phyloP scores from a whole-genome alignment of 2,329 filamentous ascomycete species.

The Teratosphaeria destructans region DNA sequence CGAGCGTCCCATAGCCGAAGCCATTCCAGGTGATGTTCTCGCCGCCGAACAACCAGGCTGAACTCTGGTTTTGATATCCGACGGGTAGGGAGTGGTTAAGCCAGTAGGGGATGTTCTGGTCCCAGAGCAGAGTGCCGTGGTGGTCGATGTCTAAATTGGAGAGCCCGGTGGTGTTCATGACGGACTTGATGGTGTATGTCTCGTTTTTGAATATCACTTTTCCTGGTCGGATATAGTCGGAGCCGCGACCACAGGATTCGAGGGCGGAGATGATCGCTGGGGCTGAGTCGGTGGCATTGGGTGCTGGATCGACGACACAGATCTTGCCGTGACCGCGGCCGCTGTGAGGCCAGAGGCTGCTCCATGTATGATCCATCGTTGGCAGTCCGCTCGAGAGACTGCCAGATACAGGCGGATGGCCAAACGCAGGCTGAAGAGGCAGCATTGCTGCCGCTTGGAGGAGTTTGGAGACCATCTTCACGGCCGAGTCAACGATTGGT shows the following conservation, averaged over 20 bases:
- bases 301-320: not conserved
- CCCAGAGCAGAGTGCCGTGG: slow-evolving; percentile 37
- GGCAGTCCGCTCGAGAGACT: not conserved
- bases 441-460: not conserved
- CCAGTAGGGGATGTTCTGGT: slow-evolving; percentile 40
- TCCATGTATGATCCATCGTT: not conserved
- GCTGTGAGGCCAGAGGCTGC: not conserved
- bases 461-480: not conserved
- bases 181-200: not conserved
- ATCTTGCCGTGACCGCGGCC: not conserved
- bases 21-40: not conserved
- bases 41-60: slow-evolving; percentile 39
- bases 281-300: not conserved
- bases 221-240: not conserved
- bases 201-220: not conserved
- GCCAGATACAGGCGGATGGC: not conserved
- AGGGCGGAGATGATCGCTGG: not conserved
- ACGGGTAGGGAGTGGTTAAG: slow-evolving; percentile 40
- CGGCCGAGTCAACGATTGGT: not conserved
- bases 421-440: not conserved
- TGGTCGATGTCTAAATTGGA: slow-evolving; percentile 39
- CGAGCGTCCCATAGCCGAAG: not conserved
- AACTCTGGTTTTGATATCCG: slow-evolving; percentile 46
- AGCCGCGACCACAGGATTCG: not conserved
- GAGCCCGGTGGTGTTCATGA: slow-evolving; percentile 36